Percentiles rank a stretch among this genome's conserved stretches.
Evolutionary conservation across 345 rosid species (phyloP).

Genomic region (Abelmoschus esculentus): DNA sequence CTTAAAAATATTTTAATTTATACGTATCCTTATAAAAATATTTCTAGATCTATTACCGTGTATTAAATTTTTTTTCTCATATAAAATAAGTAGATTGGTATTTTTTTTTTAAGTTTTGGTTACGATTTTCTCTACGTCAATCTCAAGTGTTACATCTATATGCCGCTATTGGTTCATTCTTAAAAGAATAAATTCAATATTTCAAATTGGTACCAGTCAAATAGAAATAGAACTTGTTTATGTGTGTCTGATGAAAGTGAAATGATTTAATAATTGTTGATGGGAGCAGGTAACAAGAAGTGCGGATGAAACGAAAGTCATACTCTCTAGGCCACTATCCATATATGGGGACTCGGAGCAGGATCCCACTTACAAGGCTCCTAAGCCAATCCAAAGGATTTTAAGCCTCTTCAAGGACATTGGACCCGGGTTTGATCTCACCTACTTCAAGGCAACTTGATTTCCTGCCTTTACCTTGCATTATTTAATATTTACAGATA

Average conservation of each 20-base stretch:
- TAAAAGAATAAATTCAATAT: neutral
- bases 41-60: too few species aligned
- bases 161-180: neutral
- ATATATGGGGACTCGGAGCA: conserved; percentile 36
- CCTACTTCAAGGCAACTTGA: conserved; percentile 40
- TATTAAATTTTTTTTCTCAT: too few species aligned
- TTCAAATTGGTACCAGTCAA: neutral
- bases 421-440: conserved; percentile 57
- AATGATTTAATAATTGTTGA: neutral
- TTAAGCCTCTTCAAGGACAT: conserved; percentile 44
- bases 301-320: conserved; percentile 17
- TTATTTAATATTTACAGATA: neutral
- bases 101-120: neutral
- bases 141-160: neutral
- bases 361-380: conserved; percentile 29
- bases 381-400: conserved; percentile 41
- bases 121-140: neutral
- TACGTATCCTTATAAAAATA: too few species aligned
- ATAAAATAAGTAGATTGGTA: too few species aligned
- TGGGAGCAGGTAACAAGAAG: conserved; percentile 21
- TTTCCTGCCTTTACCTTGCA: neutral
- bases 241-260: neutral
- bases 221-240: neutral
- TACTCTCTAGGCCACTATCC: conserved; percentile 41
- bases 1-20: too few species aligned